Conservation (phyloP, 768 basidiomycete species). For the Lactifluus hygrophoroides region DNA sequence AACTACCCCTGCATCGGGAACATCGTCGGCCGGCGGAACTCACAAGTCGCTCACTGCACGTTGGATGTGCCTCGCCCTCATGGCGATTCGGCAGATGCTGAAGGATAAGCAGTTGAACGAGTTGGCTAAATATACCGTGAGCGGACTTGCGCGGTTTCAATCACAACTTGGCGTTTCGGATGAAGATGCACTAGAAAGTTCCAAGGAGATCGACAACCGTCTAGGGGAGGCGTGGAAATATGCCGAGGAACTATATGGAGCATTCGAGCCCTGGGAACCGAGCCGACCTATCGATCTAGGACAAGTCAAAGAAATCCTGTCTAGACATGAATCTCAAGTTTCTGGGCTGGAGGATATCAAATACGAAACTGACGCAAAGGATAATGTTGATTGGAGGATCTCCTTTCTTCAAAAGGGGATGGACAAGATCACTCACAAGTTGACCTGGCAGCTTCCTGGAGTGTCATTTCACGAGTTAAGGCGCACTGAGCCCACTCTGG, state of each 20-base stretch:
- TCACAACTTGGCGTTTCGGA: not conserved
- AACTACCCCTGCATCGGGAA: not conserved
- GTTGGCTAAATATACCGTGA: too few relatives aligned
- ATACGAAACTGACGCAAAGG: not conserved
- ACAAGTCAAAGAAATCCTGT: not conserved
- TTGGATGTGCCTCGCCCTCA: slow-evolving; percentile 1
- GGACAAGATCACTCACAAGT: not conserved
- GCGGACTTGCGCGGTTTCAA: not conserved
- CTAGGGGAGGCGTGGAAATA: not conserved
- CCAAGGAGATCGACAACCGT: not conserved
- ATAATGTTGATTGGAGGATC: not conserved
- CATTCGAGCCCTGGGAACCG: not conserved
- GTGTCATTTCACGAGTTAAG: not conserved
- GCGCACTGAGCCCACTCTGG: not conserved
- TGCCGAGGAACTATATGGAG: not conserved
- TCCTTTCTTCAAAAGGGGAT: not conserved
- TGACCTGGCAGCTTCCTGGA: not conserved
- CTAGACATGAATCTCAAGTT: not conserved
- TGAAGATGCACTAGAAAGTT: not conserved
- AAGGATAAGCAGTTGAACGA: too few relatives aligned
- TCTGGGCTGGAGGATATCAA: not conserved
- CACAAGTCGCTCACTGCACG: not conserved
- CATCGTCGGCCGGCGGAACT: too few relatives aligned
- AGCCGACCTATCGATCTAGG: not conserved
- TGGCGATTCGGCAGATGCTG: not conserved